Evolutionary conservation across 108 stramenopile genomes (phyloP).

Genomic region (Conticribra guillardii): DNA sequence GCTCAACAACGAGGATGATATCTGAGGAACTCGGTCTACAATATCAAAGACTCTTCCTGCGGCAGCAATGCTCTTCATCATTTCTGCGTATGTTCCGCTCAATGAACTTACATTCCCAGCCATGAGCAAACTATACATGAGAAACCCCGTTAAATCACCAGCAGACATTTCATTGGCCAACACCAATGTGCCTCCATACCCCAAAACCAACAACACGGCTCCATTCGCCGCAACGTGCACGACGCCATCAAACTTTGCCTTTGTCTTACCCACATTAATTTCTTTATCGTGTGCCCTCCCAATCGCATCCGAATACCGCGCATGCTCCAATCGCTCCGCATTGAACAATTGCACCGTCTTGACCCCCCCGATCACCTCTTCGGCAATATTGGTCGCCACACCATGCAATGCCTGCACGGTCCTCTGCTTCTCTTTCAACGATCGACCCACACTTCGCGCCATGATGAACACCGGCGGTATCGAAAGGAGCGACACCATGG

Average conservation of each 20-base stretch:
- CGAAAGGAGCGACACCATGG: constrained; percentile 66
- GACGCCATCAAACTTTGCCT: constrained; percentile 74
- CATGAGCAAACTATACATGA: constrained; percentile 88
- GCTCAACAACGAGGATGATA: constrained; percentile 33
- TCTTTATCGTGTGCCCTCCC: constrained; percentile 66
- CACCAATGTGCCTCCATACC: constrained; percentile 82
- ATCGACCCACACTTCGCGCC: constrained; percentile 58
- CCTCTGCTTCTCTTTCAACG: constrained; percentile 60
- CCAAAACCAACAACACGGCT: constrained; percentile 77
- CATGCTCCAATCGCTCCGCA: constrained; percentile 66
- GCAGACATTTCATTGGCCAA: constrained; percentile 60
- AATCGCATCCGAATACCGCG: constrained; percentile 59
- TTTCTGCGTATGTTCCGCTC: constrained; percentile 74
- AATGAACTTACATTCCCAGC: constrained; percentile 77
- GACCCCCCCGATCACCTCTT: constrained; percentile 69
- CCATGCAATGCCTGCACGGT: constrained; percentile 70
- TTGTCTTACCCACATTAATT: constrained; percentile 65
- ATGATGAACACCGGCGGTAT: constrained; percentile 81
- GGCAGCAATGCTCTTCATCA: constrained; percentile 71
- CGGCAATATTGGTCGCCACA: constrained; percentile 68
- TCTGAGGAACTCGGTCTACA: constrained; percentile 65
- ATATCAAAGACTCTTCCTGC: constrained; percentile 65
- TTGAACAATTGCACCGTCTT: constrained; percentile 81
- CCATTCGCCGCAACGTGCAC: constrained; percentile 79
- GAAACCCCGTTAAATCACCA: constrained; percentile 86